Evolutionary conservation across 2,329 filamentous ascomycete genomes (phyloP).

Genomic region (Arachnopeziza araneosa): DNA sequence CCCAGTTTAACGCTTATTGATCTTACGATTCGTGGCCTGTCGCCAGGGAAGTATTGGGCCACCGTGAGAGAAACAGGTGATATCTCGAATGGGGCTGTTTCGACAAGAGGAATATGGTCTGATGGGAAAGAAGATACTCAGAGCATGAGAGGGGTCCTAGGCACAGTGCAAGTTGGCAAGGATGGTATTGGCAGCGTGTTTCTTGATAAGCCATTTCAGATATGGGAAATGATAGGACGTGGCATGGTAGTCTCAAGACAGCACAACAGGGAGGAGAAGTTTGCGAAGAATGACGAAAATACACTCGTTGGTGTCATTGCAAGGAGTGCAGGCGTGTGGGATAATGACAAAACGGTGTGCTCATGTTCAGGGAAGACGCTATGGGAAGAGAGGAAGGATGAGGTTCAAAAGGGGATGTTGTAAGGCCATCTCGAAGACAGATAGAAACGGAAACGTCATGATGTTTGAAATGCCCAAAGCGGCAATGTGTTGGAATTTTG

Average conservation of each 20-base stretch:
- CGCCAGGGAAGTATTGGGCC: slow-evolving; percentile 75
- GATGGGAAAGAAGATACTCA: slow-evolving; percentile 35
- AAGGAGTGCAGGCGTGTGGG: slow-evolving; percentile 94
- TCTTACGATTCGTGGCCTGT: slow-evolving; percentile 76
- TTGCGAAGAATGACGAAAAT: slow-evolving; percentile 69
- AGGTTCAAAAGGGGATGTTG: slow-evolving; percentile 85
- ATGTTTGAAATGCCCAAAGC: slow-evolving; percentile 5
- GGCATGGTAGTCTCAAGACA: slow-evolving; percentile 78
- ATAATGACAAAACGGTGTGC: slow-evolving; percentile 97
- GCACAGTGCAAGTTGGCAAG: slow-evolving; percentile 67
- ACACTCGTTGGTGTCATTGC: slow-evolving; percentile 92
- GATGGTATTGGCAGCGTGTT: slow-evolving; percentile 76
- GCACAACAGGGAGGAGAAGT: slow-evolving; percentile 51
- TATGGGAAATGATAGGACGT: slow-evolving; percentile 95
- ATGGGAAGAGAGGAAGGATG: slow-evolving; percentile 93
- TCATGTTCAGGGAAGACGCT: slow-evolving; percentile 97
- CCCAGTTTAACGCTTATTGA: slow-evolving; percentile 77
- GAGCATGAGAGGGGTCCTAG: slow-evolving; percentile 59
- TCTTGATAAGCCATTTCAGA: slow-evolving; percentile 72
- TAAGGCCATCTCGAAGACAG: slow-evolving; percentile 39
- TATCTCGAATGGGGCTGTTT: slow-evolving; percentile 75
- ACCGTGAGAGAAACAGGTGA: slow-evolving; percentile 83
- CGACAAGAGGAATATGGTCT: slow-evolving; percentile 76
- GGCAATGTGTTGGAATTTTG: slow-evolving; percentile 12
- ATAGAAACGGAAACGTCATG: slow-evolving; percentile 8